Evolutionary conservation across 2,329 filamentous ascomycete species (phyloP).

Genomic region (Pseudogymnoascus sp.): DNA sequence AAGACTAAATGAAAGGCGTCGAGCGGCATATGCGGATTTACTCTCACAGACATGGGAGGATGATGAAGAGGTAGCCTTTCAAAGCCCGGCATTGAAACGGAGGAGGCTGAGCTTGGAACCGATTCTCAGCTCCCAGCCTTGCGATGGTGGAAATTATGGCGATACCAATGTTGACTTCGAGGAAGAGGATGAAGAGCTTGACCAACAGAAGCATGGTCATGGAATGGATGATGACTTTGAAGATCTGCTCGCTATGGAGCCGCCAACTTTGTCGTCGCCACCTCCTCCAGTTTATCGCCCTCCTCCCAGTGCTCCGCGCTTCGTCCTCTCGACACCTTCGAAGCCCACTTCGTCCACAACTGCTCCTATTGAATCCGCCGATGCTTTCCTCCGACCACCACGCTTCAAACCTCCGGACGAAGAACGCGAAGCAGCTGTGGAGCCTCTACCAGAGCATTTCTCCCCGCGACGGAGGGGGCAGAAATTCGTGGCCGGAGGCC

Average conservation of each 20-base stretch:
- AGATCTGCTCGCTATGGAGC: slow-evolving; percentile 19
- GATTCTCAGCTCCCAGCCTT: slow-evolving; percentile 6
- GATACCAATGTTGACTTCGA: slow-evolving; percentile 8
- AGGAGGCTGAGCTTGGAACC: slow-evolving; percentile 25
- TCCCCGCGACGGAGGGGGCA: slow-evolving; percentile 45
- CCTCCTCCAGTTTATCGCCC: slow-evolving; percentile 19
- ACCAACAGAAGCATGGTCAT: slow-evolving; percentile 6
- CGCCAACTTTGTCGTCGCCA: slow-evolving; percentile 26
- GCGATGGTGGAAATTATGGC: no score
- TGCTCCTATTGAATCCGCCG: neutral
- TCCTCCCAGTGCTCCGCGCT: slow-evolving; percentile 26
- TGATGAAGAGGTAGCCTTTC: neutral
- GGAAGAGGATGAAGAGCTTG: slow-evolving; percentile 12
- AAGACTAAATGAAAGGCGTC: slow-evolving; percentile 2
- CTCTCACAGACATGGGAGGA: neutral
- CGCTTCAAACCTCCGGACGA: slow-evolving; percentile 28
- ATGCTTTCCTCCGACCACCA: slow-evolving; percentile 29
- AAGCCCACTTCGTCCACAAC: slow-evolving; percentile 16
- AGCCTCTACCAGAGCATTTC: slow-evolving; percentile 46
- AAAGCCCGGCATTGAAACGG: slow-evolving; percentile 15
- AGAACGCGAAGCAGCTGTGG: neutral
- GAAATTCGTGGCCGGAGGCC: slow-evolving; percentile 43
- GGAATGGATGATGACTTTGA: slow-evolving; percentile 13
- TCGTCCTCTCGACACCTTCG: slow-evolving; percentile 26
- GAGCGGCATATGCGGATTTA: neutral